Percentiles rank a stretch among this genome's conserved stretches.
Conservation (phyloP, 1,139 yeast genomes). For the Blastobotrys ciferrii region DNA sequence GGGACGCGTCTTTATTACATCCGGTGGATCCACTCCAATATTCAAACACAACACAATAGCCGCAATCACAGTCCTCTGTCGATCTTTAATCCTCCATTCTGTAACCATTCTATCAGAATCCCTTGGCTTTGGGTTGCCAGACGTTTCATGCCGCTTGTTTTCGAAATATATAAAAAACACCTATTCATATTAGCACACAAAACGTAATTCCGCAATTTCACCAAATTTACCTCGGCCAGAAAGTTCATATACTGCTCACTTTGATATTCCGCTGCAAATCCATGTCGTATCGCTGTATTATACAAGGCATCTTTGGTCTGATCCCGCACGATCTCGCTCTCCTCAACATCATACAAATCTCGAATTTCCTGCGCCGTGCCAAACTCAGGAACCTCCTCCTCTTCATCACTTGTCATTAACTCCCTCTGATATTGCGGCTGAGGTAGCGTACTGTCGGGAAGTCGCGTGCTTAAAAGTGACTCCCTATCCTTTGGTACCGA, state of each 20-base stretch:
- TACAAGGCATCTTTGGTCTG: constrained; percentile 16
- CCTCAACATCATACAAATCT: constrained; percentile 2
- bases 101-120: constrained; percentile 49
- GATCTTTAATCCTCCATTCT: constrained; percentile 93
- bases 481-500: constrained; percentile 3
- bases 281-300: constrained; percentile 53
- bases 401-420: neutral
- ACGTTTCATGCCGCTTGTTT: constrained; percentile 87
- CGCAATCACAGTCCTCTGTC: constrained; percentile 93
- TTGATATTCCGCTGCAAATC: constrained; percentile 67
- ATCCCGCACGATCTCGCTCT: neutral
- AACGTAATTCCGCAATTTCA: neutral
- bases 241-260: constrained; percentile 62
- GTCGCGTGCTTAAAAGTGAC: constrained; percentile 1
- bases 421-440: neutral
- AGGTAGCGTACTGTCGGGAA: constrained; percentile 5
- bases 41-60: constrained; percentile 87
- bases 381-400: neutral
- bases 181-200: constrained; percentile 26
- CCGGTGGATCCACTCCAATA: constrained; percentile 97
- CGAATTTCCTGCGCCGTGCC: constrained; percentile 6
- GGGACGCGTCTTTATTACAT: constrained; percentile 88
- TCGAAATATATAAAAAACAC: constrained; percentile 78
- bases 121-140: constrained; percentile 67
- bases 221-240: constrained; percentile 48